Conservation (phyloP, 306 rosid species). For the Phaseolus lunatus region DNA sequence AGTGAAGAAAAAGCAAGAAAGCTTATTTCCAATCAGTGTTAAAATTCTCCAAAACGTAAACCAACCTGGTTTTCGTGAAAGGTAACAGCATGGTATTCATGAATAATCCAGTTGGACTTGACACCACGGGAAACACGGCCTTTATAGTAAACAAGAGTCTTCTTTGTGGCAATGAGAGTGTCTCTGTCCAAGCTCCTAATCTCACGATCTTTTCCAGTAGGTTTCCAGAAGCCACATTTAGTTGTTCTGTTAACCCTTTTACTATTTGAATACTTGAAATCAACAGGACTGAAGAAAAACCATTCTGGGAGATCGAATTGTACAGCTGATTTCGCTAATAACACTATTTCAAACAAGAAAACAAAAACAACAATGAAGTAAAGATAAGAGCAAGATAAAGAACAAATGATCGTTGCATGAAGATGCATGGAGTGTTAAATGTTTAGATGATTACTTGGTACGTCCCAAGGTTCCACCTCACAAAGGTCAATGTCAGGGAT, state of each 20-base stretch:
- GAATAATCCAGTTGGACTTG: slow-evolving; percentile 66
- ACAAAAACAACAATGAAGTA: not conserved
- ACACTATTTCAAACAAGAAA: not conserved
- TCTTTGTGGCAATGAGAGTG: slow-evolving; percentile 61
- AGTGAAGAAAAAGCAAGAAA: not conserved
- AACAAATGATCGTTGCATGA: not conserved
- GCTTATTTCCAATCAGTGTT: not conserved
- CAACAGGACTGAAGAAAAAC: slow-evolving; percentile 62
- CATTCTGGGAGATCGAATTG: slow-evolving; percentile 54
- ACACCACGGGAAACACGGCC: slow-evolving; percentile 43
- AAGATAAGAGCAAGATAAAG: not conserved
- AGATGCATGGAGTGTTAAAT: not conserved
- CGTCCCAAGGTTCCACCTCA: slow-evolving; percentile 56
- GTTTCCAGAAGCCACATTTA: slow-evolving; percentile 67
- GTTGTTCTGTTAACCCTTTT: slow-evolving; percentile 55
- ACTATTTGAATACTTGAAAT: slow-evolving; percentile 49
- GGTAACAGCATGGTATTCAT: slow-evolving; percentile 60
- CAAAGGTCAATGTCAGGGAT: slow-evolving; percentile 55
- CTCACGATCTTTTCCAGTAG: slow-evolving; percentile 56
- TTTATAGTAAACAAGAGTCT: slow-evolving; percentile 59
- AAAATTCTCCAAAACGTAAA: not conserved
- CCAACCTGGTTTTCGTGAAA: slow-evolving; percentile 50
- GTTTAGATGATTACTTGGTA: slow-evolving; percentile 51
- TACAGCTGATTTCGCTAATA: slow-evolving; percentile 30
- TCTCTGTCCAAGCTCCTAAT: slow-evolving; percentile 42